Base-by-base conservation (phyloP, 768 basidiomycete genomes). In the Phylloporus arenicola region DNA sequence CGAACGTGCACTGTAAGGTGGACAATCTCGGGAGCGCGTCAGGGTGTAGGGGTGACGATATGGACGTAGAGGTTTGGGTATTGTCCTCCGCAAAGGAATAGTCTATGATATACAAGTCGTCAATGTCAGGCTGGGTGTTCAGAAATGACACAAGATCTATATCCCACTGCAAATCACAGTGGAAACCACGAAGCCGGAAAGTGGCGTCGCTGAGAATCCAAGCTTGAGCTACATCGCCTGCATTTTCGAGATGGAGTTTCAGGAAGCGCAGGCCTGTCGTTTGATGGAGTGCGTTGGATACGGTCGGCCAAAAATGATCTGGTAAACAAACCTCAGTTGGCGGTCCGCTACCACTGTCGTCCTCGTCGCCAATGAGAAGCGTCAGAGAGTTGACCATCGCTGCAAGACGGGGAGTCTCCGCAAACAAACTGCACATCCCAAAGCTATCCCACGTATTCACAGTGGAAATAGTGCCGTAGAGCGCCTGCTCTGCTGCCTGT, bases 91-190 rank as follows among this genome's bases (percentile, higher is more conserved):
- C 22, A 54, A 56, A 53, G 12, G 55, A 55, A 55, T 67, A 74
- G 56, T 75, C 74, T 40, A 61, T 51, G 52, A 70, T 64, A 52
- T 70, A 71, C 16, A 63, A 53, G 57, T 62, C 56, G n/a, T 61
- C 24, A 42, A 65, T 53, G 47, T 56, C 56, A 35, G 61, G 29
- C 30, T 65, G 63, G n/a, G 42, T 46, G 39, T 53, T 70, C 47
- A 58, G 52, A 47, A 61, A 66, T 30, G 69, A 61, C 38, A 78
- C 68, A 29, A 86, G 78, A 52, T 75, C 59, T 14, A 54, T 51
- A 57, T 84, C 82, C 84, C 84, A 86, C 52, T 76, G 73, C 38
- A 86, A 71, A 60, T 86, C 84, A 59, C 82, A 84, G 55, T 81
- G 79, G 52, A 86, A 82, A 16, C 70, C 72, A 30, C 68, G 74